Evolutionary conservation across 805 yeast species (phyloP).

Genomic region (Spencermartinsiella europaea): DNA sequence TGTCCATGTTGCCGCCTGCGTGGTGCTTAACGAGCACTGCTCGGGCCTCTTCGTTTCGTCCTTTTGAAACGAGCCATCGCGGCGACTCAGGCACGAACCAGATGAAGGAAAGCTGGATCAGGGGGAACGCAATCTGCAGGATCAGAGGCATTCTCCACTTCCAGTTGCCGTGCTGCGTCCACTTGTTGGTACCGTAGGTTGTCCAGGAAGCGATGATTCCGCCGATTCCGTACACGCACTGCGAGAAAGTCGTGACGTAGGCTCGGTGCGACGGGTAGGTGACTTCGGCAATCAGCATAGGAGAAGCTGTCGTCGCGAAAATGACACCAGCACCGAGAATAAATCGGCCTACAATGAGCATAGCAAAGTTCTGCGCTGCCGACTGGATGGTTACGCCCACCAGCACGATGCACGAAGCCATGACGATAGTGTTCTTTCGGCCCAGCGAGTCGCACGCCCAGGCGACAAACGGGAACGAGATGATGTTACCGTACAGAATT

Average conservation of each 20-base stretch:
- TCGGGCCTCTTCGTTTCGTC: slow-evolving; percentile 43
- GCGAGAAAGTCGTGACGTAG: slow-evolving; percentile 56
- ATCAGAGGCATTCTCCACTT: slow-evolving; percentile 72
- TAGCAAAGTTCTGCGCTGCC: slow-evolving; percentile 46
- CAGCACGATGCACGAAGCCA: slow-evolving; percentile 50
- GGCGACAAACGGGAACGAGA: slow-evolving; percentile 59
- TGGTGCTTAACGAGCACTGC: slow-evolving; percentile 24
- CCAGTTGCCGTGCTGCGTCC: slow-evolving; percentile 22
- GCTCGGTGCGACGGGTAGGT: slow-evolving; percentile 59
- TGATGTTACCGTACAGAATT: slow-evolving; percentile 44
- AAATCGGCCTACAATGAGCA: slow-evolving; percentile 63
- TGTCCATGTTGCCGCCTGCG: slow-evolving; percentile 7
- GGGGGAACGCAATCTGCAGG: slow-evolving; percentile 57
- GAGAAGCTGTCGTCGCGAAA: slow-evolving; percentile 68
- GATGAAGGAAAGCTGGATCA: slow-evolving; percentile 39
- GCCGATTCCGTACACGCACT: slow-evolving; percentile 66
- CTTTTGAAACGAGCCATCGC: slow-evolving; percentile 43
- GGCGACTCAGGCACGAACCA: slow-evolving; percentile 33
- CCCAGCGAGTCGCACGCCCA: slow-evolving; percentile 56
- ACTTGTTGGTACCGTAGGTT: slow-evolving; percentile 62
- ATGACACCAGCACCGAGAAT: slow-evolving; percentile 71
- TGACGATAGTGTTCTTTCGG: slow-evolving; percentile 53
- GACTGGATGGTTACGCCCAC: slow-evolving; percentile 53
- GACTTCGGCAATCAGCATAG: slow-evolving; percentile 78
- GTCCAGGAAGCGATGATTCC: slow-evolving; percentile 74